Base-by-base conservation (phyloP, 225 moss, liverwort and hornwort genomes). In the Neckera pumila region DNA sequence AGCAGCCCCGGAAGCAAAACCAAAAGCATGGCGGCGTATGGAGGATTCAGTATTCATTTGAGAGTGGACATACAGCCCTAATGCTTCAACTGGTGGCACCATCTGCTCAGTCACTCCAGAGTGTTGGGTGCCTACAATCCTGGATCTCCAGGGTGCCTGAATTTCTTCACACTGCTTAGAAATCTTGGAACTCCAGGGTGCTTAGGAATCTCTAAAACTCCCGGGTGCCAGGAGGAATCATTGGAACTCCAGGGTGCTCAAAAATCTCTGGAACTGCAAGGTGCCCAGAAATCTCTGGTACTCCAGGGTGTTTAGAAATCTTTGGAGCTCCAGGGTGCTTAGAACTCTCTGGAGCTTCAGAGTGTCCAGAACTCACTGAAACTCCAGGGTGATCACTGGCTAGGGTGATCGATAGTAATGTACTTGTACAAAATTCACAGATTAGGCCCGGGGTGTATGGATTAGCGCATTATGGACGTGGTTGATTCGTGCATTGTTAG, bases 401-500 rank as follows among this genome's bases (percentile, higher is more conserved):
- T 61, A 20, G 79, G 60, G 84, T 60, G 84, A 60, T 84, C 79
- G 38, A 81, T 58, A 89, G 76, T 90, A 82, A 82, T 92, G 81
- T 89, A 70, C 86, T 91, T 93, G 93, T 93, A 93, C 91, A 93
- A 93, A 93, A 93, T 93, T 93, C 90, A 85, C 85, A 83, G 92
- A 63, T 80, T 69, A 87, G 89, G 87, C 86, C 86, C 79, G 73
- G 83, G 53, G 42, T 79, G 71, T 61, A 89, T 47, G 70, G 63
- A 74, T 82, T 34, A 79, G 86, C 79, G 73, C 74, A 63, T 63
- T 9, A 47, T 40, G 16, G 30, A 43, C 64, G 82, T 16, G 22
- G 23, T 62, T 60, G 22, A 85, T 84, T 81, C 89, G 53, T 64
- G 77, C 82, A 90, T 82, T 82, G 71, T 26, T 82, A 33, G 81